These are phyloP conservation scores for Apophysomyces trapeziformis DNA, from an alignment of 371 early-diverging fungal genomes.

Conservation along the genomic window DNA sequence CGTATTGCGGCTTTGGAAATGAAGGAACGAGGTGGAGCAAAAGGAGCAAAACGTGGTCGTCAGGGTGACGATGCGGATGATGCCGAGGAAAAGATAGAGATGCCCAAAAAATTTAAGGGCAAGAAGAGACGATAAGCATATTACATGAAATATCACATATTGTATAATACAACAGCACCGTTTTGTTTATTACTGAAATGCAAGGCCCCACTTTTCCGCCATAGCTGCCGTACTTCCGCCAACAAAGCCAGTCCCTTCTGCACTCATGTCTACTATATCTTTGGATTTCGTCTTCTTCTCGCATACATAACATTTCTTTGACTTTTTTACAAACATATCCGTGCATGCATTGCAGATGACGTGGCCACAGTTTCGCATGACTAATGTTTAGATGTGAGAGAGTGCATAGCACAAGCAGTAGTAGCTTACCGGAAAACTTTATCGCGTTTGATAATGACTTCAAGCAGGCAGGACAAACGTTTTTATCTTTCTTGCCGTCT, in stretches of 20 bases:
- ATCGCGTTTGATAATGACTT: slow-evolving; percentile 79
- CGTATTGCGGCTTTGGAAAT: slow-evolving; percentile 78
- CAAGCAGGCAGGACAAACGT: slow-evolving; percentile 84
- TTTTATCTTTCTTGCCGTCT: slow-evolving; percentile 36
- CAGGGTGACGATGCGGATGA: slow-evolving; percentile 60
- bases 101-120: slow-evolving; percentile 28
- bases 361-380: slow-evolving; percentile 86
- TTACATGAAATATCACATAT: not conserved
- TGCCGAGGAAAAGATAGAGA: slow-evolving; percentile 42
- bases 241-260: slow-evolving; percentile 90
- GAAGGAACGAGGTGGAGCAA: slow-evolving; percentile 64
- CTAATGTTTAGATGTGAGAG: slow-evolving; percentile 30
- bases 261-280: slow-evolving; percentile 75
- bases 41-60: slow-evolving; percentile 57
- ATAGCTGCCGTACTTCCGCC: slow-evolving; percentile 80
- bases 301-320: slow-evolving; percentile 83
- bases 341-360: slow-evolving; percentile 83
- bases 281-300: slow-evolving; percentile 70
- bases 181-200: slow-evolving; percentile 66
- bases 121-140: slow-evolving; percentile 13
- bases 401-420: not conserved
- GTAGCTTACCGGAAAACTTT: slow-evolving; percentile 66
- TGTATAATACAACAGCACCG: too few relatives aligned
- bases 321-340: slow-evolving; percentile 74
- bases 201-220: slow-evolving; percentile 74